Evolutionary conservation across 75 land plant genomes (phyloP).

Genomic region (Pseudotsuga menziesii): DNA sequence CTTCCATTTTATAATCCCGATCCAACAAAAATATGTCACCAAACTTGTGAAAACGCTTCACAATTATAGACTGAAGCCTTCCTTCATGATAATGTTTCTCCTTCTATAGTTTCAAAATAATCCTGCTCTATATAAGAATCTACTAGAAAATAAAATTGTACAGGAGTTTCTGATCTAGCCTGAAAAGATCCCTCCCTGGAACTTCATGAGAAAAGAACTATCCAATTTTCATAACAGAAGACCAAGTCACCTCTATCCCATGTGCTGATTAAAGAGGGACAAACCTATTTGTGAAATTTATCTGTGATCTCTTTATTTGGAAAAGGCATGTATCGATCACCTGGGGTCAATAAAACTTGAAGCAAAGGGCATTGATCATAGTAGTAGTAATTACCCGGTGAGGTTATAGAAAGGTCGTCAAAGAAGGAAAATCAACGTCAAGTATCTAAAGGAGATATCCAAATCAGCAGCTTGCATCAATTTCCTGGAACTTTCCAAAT

Average conservation of each 20-base stretch:
- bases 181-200: slow-evolving; percentile 89
- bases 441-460: no score
- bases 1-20: no score
- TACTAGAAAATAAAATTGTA: slow-evolving; percentile 89
- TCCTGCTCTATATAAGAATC: slow-evolving; percentile 99
- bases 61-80: slow-evolving; percentile 88
- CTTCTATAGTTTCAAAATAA: slow-evolving; percentile 99
- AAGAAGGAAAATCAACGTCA: no score
- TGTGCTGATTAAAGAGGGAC: slow-evolving; percentile 81
- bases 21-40: no score
- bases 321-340: slow-evolving; percentile 96
- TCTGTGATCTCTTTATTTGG: slow-evolving; percentile 80
- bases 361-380: no score
- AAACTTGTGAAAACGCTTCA: no score
- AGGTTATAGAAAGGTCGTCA: no score
- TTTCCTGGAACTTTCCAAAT: no score
- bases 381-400: no score
- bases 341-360: slow-evolving; percentile 93
- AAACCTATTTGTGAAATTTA: slow-evolving; percentile 81
- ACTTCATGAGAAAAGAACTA: slow-evolving; percentile 93
- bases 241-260: slow-evolving; percentile 87
- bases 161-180: slow-evolving; percentile 95
- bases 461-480: no score
- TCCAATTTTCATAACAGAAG: slow-evolving; percentile 90
- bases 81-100: slow-evolving; percentile 92